A percentile compares a stretch with the other conserved stretches of the same genome.
Conservation (phyloP, 2,329 filamentous ascomycete genomes). For the Clathrospora elynae region DNA sequence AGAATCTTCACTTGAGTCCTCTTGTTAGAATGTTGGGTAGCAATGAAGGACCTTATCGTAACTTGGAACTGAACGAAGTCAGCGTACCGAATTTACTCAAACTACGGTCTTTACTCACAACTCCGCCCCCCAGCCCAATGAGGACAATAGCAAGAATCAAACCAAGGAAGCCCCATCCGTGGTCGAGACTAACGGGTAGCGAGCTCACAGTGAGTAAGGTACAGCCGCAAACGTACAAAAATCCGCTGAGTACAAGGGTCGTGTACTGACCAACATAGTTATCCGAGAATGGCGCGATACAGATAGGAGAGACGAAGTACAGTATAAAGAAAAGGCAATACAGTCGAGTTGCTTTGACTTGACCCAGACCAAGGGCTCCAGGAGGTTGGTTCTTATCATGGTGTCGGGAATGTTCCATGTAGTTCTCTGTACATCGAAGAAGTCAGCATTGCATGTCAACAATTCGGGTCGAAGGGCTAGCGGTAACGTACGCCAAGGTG, state of each 20-base stretch:
- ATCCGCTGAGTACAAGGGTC: constrained; percentile 42
- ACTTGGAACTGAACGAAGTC: constrained; percentile 30
- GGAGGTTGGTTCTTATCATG: constrained; percentile 40
- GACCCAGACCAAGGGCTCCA: constrained; percentile 41
- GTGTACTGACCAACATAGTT: constrained; percentile 48
- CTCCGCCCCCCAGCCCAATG: constrained; percentile 50
- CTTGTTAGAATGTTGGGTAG: constrained; percentile 42
- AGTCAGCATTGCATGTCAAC: constrained; percentile 2
- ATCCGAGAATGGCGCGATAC: constrained; percentile 48
- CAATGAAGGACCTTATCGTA: constrained; percentile 45
- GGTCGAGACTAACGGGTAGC: constrained; percentile 19
- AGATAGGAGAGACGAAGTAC: constrained; percentile 48
- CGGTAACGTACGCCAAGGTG: constrained; percentile 40
- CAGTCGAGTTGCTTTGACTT: constrained; percentile 56
- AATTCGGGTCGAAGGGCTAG: neutral
- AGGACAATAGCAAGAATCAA: constrained; percentile 41
- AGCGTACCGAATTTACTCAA: neutral
- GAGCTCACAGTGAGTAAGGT: constrained; percentile 30
- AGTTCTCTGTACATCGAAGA: constrained; percentile 46
- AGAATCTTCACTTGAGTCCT: constrained; percentile 25
- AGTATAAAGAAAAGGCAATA: constrained; percentile 63
- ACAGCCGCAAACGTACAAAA: constrained; percentile 36
- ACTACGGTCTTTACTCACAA: constrained; percentile 10
- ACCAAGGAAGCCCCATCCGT: constrained; percentile 34
- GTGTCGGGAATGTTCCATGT: constrained; percentile 47